phyloP scores from a whole-genome alignment of 352 stramenopile species.

The Phytophthora capsici region DNA sequence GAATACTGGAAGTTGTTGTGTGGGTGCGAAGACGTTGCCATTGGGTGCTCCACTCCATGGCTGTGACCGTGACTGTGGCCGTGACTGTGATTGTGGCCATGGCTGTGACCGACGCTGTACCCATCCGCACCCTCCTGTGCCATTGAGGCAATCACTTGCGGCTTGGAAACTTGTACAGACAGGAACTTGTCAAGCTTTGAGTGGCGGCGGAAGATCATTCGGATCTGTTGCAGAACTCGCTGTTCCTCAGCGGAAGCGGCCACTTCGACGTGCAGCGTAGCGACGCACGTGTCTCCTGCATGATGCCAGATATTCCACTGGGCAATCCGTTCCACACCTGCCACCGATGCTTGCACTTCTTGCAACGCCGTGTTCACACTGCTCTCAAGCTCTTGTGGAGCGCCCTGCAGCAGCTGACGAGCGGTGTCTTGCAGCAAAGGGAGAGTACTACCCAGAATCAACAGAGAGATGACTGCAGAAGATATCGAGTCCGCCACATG shows the following conservation, averaged over 20 bases:
- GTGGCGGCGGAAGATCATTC: constrained; percentile 53
- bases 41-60: constrained; percentile 17
- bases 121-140: constrained; percentile 13
- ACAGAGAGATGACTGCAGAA: constrained; percentile 82
- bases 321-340: constrained; percentile 51
- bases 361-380: constrained; percentile 53
- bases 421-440: constrained; percentile 80
- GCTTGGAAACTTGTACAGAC: constrained; percentile 69
- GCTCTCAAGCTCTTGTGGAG: constrained; percentile 59
- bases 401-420: constrained; percentile 73
- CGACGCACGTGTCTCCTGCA: constrained; percentile 63
- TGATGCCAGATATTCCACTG: constrained; percentile 85
- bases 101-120: constrained; percentile 23
- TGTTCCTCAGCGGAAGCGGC: constrained; percentile 56
- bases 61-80: constrained; percentile 33
- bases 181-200: constrained; percentile 58
- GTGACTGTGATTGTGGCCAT: constrained; percentile 30
- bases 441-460: constrained; percentile 87
- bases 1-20: constrained; percentile 16
- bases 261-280: constrained; percentile 67
- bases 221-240: constrained; percentile 54
- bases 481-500: constrained; percentile 84
- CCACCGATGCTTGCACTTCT: constrained; percentile 52
- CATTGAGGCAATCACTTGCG: constrained; percentile 27
- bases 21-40: constrained; percentile 16